Conservation (phyloP, 2,329 filamentous ascomycete species). For the Aspergillus sp. region DNA sequence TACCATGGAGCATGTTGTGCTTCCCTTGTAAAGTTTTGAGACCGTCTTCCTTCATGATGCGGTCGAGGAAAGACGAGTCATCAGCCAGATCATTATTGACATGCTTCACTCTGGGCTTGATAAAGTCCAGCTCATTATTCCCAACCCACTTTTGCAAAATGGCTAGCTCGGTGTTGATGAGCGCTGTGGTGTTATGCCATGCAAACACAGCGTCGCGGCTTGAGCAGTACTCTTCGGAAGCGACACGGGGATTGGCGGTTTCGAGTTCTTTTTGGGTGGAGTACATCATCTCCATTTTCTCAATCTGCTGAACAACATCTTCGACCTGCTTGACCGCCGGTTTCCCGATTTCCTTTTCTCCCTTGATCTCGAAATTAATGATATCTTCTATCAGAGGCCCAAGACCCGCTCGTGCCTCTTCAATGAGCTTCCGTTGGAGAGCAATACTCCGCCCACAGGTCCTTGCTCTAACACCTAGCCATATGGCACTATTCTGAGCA, state of each 20-base stretch:
- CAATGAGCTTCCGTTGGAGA: conserved; percentile 78
- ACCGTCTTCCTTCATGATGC: conserved; percentile 91
- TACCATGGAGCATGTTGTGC: conserved; percentile 74
- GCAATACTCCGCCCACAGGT: conserved; percentile 76
- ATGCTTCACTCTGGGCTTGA: conserved; percentile 63
- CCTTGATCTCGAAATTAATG: conserved; percentile 88
- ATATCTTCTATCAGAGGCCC: conserved; percentile 77
- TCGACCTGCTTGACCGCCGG: conserved; percentile 80
- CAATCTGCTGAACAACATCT: conserved; percentile 83
- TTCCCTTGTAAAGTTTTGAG: conserved; percentile 80
- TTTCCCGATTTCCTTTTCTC: conserved; percentile 85
- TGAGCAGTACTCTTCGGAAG: conserved; percentile 68
- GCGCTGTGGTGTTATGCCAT: conserved; percentile 94
- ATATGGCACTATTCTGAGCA: conserved; percentile 63
- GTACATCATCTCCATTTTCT: conserved; percentile 79
- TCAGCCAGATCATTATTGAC: conserved; percentile 69
- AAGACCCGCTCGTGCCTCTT: conserved; percentile 69
- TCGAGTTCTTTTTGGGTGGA: conserved; percentile 71
- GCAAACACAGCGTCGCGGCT: conserved; percentile 84
- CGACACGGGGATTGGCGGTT: conserved; percentile 66
- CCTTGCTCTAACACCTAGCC: conserved; percentile 80
- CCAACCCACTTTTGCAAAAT: conserved; percentile 95
- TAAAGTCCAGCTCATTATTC: conserved; percentile 90
- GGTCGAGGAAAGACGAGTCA: conserved; percentile 88
- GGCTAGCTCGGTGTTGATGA: conserved; percentile 89